These are phyloP conservation scores for Mucor saturninus DNA, from an alignment of 371 early-diverging fungal genomes.

Conservation along the genomic window DNA sequence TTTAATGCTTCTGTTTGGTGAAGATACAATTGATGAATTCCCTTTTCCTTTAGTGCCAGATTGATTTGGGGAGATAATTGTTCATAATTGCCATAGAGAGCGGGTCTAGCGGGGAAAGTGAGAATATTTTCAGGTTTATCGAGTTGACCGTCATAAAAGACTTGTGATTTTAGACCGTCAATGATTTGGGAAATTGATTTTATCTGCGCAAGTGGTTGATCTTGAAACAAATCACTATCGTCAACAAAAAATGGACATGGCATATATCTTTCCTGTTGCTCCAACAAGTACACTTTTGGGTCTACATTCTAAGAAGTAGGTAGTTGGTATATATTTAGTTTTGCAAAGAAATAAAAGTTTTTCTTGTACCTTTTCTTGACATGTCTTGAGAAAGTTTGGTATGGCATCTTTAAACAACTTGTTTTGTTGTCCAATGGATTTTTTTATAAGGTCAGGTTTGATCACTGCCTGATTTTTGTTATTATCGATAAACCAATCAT, in stretches of 20 bases:
- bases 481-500: conserved; percentile 7
- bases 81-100: conserved; percentile 28
- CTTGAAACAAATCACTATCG: conserved; percentile 6
- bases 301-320: not conserved
- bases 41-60: conserved; percentile 31
- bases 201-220: not conserved
- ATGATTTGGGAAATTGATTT: conserved; percentile 21
- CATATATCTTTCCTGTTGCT: conserved; percentile 15
- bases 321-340: not conserved
- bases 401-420: conserved; percentile 30
- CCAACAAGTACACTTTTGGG: conserved; percentile 14
- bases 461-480: conserved; percentile 1
- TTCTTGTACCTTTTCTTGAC: conserved; percentile 30
- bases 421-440: conserved; percentile 35
- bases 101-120: conserved; percentile 26
- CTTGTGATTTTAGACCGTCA: conserved; percentile 22
- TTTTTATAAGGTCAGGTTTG: conserved; percentile 40
- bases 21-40: conserved; percentile 58
- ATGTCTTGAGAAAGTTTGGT: conserved; percentile 23
- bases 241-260: conserved; percentile 15
- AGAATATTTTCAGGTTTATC: conserved; percentile 17
- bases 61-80: conserved; percentile 17
- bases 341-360: not conserved
- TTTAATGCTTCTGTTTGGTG: conserved; percentile 76
- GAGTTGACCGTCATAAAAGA: conserved; percentile 42